A percentile compares a stretch with the other conserved stretches of the same genome.
Conservation (phyloP, 176 grass and related monocot genomes). For the Carex parvula region DNA sequence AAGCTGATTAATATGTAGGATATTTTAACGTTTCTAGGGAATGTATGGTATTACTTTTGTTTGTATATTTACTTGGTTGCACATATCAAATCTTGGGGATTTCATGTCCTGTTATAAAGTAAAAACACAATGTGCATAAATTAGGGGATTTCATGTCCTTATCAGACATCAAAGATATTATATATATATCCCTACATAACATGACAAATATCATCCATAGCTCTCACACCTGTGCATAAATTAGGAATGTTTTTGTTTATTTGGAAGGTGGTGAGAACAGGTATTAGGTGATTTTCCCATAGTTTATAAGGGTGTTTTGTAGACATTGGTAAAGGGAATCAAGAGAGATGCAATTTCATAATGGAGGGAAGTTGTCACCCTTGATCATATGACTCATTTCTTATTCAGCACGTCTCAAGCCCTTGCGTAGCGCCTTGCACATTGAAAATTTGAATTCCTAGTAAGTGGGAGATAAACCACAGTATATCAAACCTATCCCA, state of each 20-base stretch:
- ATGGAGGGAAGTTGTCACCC: background rate
- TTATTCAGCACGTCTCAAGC: no score
- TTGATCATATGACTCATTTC: background rate
- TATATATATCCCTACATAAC: background rate
- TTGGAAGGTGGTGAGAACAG: background rate
- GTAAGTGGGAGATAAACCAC: background rate
- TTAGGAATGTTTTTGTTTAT: background rate
- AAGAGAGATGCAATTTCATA: background rate
- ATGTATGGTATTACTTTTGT: background rate
- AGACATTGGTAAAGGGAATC: background rate
- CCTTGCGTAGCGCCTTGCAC: no score
- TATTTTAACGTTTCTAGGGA: background rate
- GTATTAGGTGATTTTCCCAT: background rate
- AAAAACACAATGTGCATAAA: no score
- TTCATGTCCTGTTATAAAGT: no score
- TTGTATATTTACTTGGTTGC: background rate
- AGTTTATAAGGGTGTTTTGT: background rate
- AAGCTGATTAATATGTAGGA: background rate
- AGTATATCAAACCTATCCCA: background rate
- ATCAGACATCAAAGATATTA: background rate
- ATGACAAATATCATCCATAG: background rate
- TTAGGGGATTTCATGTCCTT: background rate
- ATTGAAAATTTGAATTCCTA: no score
- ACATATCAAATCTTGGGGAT: background rate
- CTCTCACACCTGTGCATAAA: background rate